Evolutionary conservation across 345 rosid genomes (phyloP), one percentile per base, ranked within the genome.

Genomic region (Lepidium sativum): DNA sequence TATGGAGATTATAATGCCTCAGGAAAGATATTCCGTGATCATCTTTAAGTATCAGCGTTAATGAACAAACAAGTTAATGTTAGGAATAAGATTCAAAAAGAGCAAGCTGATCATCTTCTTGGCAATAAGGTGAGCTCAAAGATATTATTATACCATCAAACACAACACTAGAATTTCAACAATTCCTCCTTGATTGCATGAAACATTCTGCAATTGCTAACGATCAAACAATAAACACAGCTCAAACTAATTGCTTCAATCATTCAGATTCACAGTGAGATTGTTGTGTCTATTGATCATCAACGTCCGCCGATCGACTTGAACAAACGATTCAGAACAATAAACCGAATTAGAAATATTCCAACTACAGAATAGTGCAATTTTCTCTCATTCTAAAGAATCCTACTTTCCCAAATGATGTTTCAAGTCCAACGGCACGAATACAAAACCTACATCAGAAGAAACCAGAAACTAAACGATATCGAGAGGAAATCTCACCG

Each of bases 401-500:
- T 20, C 67, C 54, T 52, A 52, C 52, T 31, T 51, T 32, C 34
- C 5, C 18, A 10, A 43, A 54, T 29, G 33, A 13, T 12, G 37
- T 23, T 21, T 11, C 43, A 4, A 9, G 17, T 20, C 53, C 8
- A 54, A 43, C 27, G 34, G 3, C 0, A 29, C 40, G 5, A 39
- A 5, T 33, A n/a, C 12, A 9, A 42, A 27, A 39, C 7, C 9
- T 10, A 18, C 18, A 57, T 16, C 15, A 21, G 58, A 27, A 34
- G 5, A 5, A 7, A 51, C 16, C 17, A 37, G 15, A 41, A 52
- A 25, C 43, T 44, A 49, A 42, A 21, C n/a, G 35, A 62, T 62
- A 23, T 14, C 12, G 32, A 15, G 47, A 27, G n/a, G 14, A 32
- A 11, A 50, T 14, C 49, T 60, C 37, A 92, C 98, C 91, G 69